Evolutionary conservation across 2,329 filamentous ascomycete species (phyloP), one percentile per base, ranked within the genome.

Genomic region (Aspergillus ruber): DNA sequence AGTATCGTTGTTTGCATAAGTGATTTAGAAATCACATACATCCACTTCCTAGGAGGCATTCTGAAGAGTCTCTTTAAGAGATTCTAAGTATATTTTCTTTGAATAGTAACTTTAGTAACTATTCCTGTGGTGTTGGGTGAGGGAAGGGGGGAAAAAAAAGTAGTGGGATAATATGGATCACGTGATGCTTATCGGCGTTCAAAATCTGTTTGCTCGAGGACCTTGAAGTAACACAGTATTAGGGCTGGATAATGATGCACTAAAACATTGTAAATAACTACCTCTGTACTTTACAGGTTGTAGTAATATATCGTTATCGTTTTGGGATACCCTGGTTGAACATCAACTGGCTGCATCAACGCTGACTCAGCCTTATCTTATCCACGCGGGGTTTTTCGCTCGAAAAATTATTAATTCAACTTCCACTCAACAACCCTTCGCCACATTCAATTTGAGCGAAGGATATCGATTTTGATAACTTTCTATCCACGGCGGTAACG

Each of bases 21-120:
- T 42, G 47, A 20, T 10, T 10, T 12, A 5, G 43, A 20, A 15
- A 48, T 45, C 45, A 70, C 79, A 57, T 73, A 85, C 83, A 87
- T 88, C 81, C 86, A 88, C 74, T 82, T 83, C 60, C 80, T 81
- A 57, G 77, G 79, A 60, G 85, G 79, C 87, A 91, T 91, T 42
- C 76, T 85, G 74, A 52, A 46, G 10, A 42, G 8, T n/a, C 21
- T 27, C 25, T 29, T 3, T 12, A 4, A 15, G 23, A 42, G 21
- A 42, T 23, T 18, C 6, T 5, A 40, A 40, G 2, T 21, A 6
- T 40, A 8, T 40, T 18, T 29, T 43, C 13, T 27, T 32, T 27
- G 38, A 23, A 41, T 12, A 23, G 17, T 23, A 44, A 50, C 8
- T 7, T 23, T 12, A 23, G 17, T 23, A 44, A 50, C 8, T 7